Percentiles rank a stretch among this genome's conserved stretches.
Conservation (phyloP, 805 yeast genomes). For the Schwanniomyces yamadae region DNA sequence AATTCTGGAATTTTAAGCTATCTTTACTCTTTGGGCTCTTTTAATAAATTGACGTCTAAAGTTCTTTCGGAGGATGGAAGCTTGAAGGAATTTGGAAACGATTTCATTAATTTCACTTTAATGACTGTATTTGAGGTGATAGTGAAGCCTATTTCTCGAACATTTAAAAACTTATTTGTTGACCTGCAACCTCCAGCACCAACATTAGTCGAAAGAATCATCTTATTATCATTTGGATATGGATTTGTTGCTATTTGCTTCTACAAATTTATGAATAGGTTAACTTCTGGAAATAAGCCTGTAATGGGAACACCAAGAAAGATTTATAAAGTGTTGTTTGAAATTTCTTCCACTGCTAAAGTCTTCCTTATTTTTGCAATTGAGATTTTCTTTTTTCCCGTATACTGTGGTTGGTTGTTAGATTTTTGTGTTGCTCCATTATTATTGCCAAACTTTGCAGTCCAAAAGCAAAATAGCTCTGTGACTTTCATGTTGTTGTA, state of each 20-base stretch:
- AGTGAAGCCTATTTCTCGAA: conserved; percentile 17
- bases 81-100: conserved; percentile 9
- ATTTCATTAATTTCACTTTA: conserved; percentile 12
- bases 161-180: conserved; percentile 18
- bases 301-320: conserved; percentile 50
- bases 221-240: conserved; percentile 38
- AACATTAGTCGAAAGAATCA: conserved; percentile 34
- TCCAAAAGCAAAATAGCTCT: conserved; percentile 6
- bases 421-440: conserved; percentile 69
- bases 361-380: conserved; percentile 72
- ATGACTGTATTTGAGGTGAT: conserved; percentile 13
- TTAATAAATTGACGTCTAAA: background rate
- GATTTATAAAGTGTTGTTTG: conserved; percentile 52
- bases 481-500: conserved; percentile 18
- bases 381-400: conserved; percentile 84
- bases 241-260: conserved; percentile 21
- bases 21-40: background rate
- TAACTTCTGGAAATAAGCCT: conserved; percentile 39
- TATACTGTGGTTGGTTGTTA: conserved; percentile 77
- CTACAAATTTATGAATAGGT: conserved; percentile 27
- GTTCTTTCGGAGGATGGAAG: background rate
- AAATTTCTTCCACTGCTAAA: conserved; percentile 61
- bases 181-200: conserved; percentile 23
- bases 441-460: conserved; percentile 21
- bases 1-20: conserved; percentile 1